Evolutionary conservation across 2,329 filamentous ascomycete species (phyloP), one percentile per base, ranked within the genome.

Genomic region (Fusarium virguliforme): DNA sequence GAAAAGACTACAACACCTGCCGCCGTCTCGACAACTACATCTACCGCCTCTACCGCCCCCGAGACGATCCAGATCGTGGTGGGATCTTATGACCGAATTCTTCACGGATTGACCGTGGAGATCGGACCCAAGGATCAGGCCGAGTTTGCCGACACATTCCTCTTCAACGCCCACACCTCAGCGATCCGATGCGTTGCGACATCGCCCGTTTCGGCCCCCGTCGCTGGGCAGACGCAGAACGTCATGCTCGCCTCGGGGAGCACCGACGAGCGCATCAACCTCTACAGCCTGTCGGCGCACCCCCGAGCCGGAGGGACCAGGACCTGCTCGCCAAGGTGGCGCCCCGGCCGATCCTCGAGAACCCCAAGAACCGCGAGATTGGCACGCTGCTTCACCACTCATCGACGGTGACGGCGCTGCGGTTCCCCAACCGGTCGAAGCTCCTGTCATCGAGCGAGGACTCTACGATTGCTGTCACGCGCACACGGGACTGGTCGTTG

Each of bases 261-360:
- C 80, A 97, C 94, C 26, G 96, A 99, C 81, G 94, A 98, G 83
- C 90, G 94, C 69, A 93, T 99, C 83, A 98, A 99, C 79, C 87
- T 99, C 60, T 99, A 97, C 86, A 94, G 91, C 67, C 85, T 99
- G 61, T 97, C 95, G 12, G 90, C 87, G 28, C 89, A 90, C 74
- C 89, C 89, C 90, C 87, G 64, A 87, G 80, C 74, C 83, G 82
- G 71, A 89, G 84, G 78, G 84, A 86, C 68, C 85, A 86, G 69
- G 87, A 89, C 55, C 82, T 88, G 3, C 85, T 95, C 55, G 91
- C 92, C 28, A 87, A 89, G 12, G 85, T 97, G 57, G 87, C 91
- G 43, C 89, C 90, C 67, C 91, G 91, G 65, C 90, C 92, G 70
- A 92, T 96, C 70, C 87, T 92, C 59, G 93, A 97, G 82, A 97